Base-by-base conservation (phyloP, 345 rosid species). In the Populus alba region DNA sequence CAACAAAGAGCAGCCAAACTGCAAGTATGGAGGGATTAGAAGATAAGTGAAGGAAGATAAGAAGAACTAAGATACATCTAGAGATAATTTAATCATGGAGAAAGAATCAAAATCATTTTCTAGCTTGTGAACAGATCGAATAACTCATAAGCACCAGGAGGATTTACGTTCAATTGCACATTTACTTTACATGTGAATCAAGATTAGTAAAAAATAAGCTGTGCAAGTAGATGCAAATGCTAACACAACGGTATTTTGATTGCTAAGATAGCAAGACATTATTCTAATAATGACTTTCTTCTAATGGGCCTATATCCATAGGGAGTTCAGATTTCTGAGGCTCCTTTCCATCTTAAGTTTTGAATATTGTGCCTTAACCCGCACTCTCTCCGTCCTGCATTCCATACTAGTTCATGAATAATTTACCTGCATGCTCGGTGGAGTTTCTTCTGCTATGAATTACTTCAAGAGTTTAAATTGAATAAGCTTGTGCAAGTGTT, bases 1-100 rank as follows among this genome's bases (percentile, higher is more conserved):
- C 80, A 78, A 11, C 80, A 78, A 27, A 78, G 59, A 5, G 51
- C 27, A 25, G 75, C 80, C 70, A 78, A 71, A 72, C 80, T 78
- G 80, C 49, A 29, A 66, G 13, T 0, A 51, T 20, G 43, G 73
- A 51, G 37, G 16, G 45, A 55, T 22, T 22, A 11, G 27, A 66
- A 9, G 7, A 25, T 3, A 23, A 73, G 11, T 37, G 15, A 38
- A 7, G 62, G 63, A 10, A 74, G 43, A 8, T 39, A 53, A 1
- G 7, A 51, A 47, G 61, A 16, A 20, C 22, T 47, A 51, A 8
- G 47, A 23, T 27, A 39, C 47, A 38, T 39, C 37, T 67, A 20
- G 7, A 68, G 47, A 37, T n/a, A 38, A 35, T 29, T 37, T 10
- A 33, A 23, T 68, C 49, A 68, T 39, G 3, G 41, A 68, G 51